A percentile compares a stretch with the other conserved stretches of the same genome.
Evolutionary conservation across 2,329 filamentous ascomycete genomes (phyloP).

Genomic region (Diaporthe destruens): DNA sequence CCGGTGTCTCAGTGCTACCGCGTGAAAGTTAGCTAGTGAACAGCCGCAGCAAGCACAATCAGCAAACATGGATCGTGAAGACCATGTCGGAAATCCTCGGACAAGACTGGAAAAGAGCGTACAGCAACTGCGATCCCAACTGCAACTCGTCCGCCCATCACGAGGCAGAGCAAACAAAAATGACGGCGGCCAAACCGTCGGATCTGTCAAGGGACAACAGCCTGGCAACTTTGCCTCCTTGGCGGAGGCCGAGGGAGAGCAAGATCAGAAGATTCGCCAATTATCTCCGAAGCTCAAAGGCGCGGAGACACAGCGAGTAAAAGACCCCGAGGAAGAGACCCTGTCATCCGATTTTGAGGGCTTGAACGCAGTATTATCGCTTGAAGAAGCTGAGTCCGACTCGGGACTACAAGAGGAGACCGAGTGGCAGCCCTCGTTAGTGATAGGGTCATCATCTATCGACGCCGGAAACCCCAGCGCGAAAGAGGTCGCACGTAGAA

Average conservation of each 20-base stretch:
- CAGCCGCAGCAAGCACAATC: neutral
- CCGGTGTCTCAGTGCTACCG: neutral
- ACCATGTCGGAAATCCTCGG: neutral
- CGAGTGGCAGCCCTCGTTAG: conserved; percentile 49
- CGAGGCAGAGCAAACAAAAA: neutral
- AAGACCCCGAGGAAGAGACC: neutral
- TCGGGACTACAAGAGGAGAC: conserved; percentile 44
- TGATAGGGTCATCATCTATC: conserved; percentile 49
- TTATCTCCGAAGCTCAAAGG: neutral
- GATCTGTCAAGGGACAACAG: conserved; percentile 7
- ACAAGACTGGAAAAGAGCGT: conserved; percentile 1
- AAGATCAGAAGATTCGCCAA: neutral
- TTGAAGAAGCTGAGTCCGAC: neutral
- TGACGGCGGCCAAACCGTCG: neutral
- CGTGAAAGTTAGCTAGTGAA: neutral
- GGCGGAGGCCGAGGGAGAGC: neutral
- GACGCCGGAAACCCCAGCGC: conserved; percentile 53
- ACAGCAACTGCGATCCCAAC: conserved; percentile 1
- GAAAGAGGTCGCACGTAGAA: conserved; percentile 53
- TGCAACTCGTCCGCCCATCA: conserved; percentile 8
- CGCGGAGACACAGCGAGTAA: neutral
- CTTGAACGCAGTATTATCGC: neutral
- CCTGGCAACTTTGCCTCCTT: conserved; percentile 4
- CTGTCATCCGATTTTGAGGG: neutral
- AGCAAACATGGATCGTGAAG: conserved; percentile 7